Base-by-base conservation (phyloP, 2,329 filamentous ascomycete species). In the Aureobasidium sp. region DNA sequence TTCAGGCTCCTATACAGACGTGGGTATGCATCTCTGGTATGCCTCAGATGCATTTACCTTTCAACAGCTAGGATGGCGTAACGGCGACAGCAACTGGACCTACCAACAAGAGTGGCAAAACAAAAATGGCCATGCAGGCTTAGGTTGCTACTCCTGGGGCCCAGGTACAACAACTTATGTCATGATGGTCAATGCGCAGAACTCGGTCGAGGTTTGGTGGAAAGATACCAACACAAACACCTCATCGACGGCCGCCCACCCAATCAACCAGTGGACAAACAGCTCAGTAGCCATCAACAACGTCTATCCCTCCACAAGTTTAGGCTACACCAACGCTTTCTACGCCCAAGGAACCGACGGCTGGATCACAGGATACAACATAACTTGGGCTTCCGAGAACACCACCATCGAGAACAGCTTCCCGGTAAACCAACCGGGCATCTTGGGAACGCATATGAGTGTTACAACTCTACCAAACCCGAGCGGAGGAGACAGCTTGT, bases 1-100 rank as follows among this genome's bases (percentile, higher is more conserved):
- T 32, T 66, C 67, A 3, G 65, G 68, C 16, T 66, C 68, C 4
- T 70, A 69, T 55, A 64, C 67, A 6, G 66, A 69, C 32, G 65
- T 70, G 6, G 77, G 76, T 27, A 78, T 78, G 71, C 74, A 77
- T 63, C 68, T 78, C 41, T 79, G 77, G 76, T 78, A 74, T 62
- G 73, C 75, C 5, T 68, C 65, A n/a, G 71, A 75, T 62, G 68
- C 69, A 7, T 71, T 69, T 0, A 76, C 75, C 0, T 77, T 79
- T 63, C 62, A 75, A 45, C 74, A 77, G 62, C 72, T 73, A 36
- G 72, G 71, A 1, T 79, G 76, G 76, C 72, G 73, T 37, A 71
- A 72, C 9, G 73, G 74, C 10, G 67, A 72, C 29, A 63, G 70
- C 3, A 63, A 65, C 1, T 78, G 77, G 77, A 68, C 66, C 11